These are phyloP conservation scores for Malus orientalis DNA, from an alignment of 306 rosid species.

Conservation along the genomic window DNA sequence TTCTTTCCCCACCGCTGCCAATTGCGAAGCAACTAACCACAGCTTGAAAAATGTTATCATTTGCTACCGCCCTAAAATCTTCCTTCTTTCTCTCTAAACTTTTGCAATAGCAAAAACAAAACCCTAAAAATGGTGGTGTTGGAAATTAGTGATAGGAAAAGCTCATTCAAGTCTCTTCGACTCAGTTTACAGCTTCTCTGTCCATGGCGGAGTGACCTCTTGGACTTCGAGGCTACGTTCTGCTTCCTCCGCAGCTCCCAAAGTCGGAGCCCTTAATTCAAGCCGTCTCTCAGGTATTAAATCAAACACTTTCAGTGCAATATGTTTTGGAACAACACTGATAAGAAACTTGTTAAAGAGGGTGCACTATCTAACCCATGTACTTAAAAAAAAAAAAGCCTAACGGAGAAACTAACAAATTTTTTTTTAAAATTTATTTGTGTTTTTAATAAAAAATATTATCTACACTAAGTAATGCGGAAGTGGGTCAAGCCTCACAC, in stretches of 20 bases:
- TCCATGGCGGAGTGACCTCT: constrained; percentile 11
- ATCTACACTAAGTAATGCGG: too few species aligned
- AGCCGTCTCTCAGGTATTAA: constrained; percentile 27
- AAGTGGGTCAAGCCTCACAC: too few species aligned
- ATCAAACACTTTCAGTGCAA: not conserved
- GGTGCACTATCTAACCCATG: too few species aligned
- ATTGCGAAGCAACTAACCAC: too few species aligned
- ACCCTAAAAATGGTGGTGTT: constrained; percentile 1
- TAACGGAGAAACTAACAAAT: too few species aligned
- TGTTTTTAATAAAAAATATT: too few species aligned
- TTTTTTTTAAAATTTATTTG: too few species aligned
- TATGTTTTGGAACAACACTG: too few species aligned
- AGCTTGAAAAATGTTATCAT: not conserved
- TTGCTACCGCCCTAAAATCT: not conserved
- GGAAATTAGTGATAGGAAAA: not conserved
- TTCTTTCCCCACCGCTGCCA: too few species aligned
- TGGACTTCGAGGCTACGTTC: not conserved
- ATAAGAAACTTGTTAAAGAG: too few species aligned
- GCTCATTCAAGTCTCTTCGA: not conserved
- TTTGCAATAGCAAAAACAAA: not conserved
- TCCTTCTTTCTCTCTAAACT: not conserved
- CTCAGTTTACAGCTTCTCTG: constrained; percentile 16
- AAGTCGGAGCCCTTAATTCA: constrained; percentile 5
- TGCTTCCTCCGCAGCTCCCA: constrained; percentile 1
- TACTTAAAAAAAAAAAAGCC: too few species aligned